Evolutionary conservation across 352 stramenopile genomes (phyloP).

Genomic region (Phytophthora tubulina): DNA sequence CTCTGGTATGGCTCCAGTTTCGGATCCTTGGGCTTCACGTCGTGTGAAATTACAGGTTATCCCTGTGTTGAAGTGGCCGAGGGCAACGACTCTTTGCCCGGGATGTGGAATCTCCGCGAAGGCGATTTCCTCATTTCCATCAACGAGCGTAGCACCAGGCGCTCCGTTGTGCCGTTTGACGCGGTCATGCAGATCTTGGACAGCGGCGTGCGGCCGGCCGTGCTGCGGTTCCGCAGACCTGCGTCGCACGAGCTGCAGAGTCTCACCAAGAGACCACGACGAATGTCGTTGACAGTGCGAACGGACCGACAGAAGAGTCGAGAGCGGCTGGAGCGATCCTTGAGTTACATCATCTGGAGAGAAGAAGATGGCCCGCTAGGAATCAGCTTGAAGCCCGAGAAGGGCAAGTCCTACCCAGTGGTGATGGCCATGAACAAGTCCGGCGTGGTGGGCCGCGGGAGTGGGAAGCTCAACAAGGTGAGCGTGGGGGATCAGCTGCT

Average conservation of each 20-base stretch:
- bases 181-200: slow-evolving; percentile 66
- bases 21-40: slow-evolving; percentile 53
- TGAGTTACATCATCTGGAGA: slow-evolving; percentile 76
- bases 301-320: slow-evolving; percentile 49
- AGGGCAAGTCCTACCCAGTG: slow-evolving; percentile 62
- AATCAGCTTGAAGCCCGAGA: slow-evolving; percentile 62
- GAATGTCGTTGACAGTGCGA: slow-evolving; percentile 13
- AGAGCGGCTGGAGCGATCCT: slow-evolving; percentile 60
- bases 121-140: slow-evolving; percentile 72
- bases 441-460: slow-evolving; percentile 37
- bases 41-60: slow-evolving; percentile 59
- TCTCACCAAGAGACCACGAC: slow-evolving; percentile 33
- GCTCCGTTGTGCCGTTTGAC: slow-evolving; percentile 51
- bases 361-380: slow-evolving; percentile 72
- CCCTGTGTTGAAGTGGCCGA: slow-evolving; percentile 62
- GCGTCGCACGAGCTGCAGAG: slow-evolving; percentile 54
- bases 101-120: slow-evolving; percentile 72
- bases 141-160: slow-evolving; percentile 60
- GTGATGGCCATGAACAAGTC: slow-evolving; percentile 55
- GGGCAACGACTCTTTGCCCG: slow-evolving; percentile 70
- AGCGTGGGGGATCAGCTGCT: slow-evolving; percentile 65
- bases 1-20: slow-evolving; percentile 70
- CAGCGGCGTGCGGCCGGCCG: slow-evolving; percentile 64
- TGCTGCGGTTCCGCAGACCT: slow-evolving; percentile 71
- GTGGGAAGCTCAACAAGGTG: slow-evolving; percentile 44